phyloP scores from a whole-genome alignment of 805 yeast genomes.

The Candida sithepensis region DNA sequence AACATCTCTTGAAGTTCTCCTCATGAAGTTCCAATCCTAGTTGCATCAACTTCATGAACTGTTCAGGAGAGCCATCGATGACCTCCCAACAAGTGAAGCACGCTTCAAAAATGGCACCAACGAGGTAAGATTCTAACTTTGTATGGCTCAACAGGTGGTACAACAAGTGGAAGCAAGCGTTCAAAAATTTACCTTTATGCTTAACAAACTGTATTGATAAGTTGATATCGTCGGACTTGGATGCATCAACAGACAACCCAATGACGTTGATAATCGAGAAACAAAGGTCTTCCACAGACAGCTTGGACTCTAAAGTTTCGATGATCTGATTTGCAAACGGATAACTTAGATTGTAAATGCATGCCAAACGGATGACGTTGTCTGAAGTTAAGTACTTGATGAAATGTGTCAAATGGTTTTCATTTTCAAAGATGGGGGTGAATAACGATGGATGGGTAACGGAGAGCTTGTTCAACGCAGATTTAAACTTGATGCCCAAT shows the following conservation, averaged over 20 bases:
- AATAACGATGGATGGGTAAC: slow-evolving; percentile 21
- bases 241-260: slow-evolving; percentile 22
- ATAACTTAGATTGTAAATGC: slow-evolving; percentile 14
- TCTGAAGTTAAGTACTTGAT: slow-evolving; percentile 22
- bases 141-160: background rate
- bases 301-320: background rate
- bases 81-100: slow-evolving; percentile 23
- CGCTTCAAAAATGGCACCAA: slow-evolving; percentile 21
- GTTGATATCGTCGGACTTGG: slow-evolving; percentile 24
- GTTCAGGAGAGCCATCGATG: slow-evolving; percentile 9
- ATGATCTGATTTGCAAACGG: background rate
- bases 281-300: slow-evolving; percentile 23
- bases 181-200: slow-evolving; percentile 20
- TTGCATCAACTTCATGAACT: slow-evolving; percentile 12
- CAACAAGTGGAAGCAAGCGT: slow-evolving; percentile 15
- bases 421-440: slow-evolving; percentile 17
- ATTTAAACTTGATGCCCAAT: slow-evolving; percentile 19
- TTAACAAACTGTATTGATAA: slow-evolving; percentile 30
- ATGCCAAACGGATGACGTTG: slow-evolving; percentile 25
- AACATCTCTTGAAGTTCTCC: slow-evolving; percentile 17
- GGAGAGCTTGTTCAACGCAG: slow-evolving; percentile 23
- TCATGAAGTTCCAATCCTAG: slow-evolving; percentile 9
- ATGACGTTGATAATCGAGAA: slow-evolving; percentile 21
- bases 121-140: slow-evolving; percentile 12
- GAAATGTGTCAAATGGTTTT: slow-evolving; percentile 8